These are phyloP conservation scores for Fusarium cicatricum DNA, from an alignment of 2,329 filamentous ascomycete genomes.

Conservation along the genomic window DNA sequence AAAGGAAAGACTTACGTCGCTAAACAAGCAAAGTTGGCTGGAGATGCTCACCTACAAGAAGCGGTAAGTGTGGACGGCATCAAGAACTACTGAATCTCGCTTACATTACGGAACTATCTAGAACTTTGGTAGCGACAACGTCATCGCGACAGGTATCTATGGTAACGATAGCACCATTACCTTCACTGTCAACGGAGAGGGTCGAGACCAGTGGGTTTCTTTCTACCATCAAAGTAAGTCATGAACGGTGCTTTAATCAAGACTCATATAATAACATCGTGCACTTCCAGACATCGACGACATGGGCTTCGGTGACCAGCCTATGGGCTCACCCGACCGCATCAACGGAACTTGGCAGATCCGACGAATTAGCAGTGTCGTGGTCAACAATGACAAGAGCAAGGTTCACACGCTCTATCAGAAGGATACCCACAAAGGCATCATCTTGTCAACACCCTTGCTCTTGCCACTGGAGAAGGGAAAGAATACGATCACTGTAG, in stretches of 20 bases:
- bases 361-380: slow-evolving; percentile 65
- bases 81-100: fast-evolving
- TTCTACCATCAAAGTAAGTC: slow-evolving; percentile 61
- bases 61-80: slow-evolving; percentile 42
- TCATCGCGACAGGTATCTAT: slow-evolving; percentile 60
- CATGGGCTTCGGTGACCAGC: slow-evolving; percentile 66
- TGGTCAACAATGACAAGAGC: slow-evolving; percentile 59
- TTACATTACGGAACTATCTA: slow-evolving; percentile 9
- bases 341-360: slow-evolving; percentile 68
- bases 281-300: slow-evolving; percentile 58
- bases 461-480: slow-evolving; percentile 62
- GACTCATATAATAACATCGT: background rate
- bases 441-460: slow-evolving; percentile 66
- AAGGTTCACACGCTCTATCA: slow-evolving; percentile 60
- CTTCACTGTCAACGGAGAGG: slow-evolving; percentile 57
- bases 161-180: slow-evolving; percentile 61
- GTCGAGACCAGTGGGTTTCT: slow-evolving; percentile 61
- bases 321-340: slow-evolving; percentile 65
- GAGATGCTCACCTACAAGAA: slow-evolving; percentile 59
- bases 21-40: slow-evolving; percentile 53
- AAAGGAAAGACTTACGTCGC: slow-evolving; percentile 57
- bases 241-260: background rate
- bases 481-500: slow-evolving; percentile 63
- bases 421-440: slow-evolving; percentile 63
- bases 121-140: slow-evolving; percentile 55